A percentile compares a stretch with the other conserved stretches of the same genome.
phyloP scores from a whole-genome alignment of 495 filamentous ascomycete species.

The Xanthoparmelia taractica region DNA sequence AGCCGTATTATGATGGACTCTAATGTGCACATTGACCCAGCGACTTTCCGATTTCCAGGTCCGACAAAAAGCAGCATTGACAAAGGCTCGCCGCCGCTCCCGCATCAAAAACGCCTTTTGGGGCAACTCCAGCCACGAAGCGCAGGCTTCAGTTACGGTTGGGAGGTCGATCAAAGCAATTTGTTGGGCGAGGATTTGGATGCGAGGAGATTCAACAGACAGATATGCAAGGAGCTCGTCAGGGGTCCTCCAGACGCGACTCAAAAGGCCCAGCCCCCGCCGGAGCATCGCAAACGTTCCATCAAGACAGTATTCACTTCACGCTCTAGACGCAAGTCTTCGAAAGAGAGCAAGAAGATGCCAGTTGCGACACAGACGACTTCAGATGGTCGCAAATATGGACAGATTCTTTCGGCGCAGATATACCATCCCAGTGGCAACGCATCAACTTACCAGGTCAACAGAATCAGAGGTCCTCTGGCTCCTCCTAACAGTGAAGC shows the following conservation, averaged over 20 bases:
- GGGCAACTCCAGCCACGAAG: background rate
- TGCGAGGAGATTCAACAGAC: background rate
- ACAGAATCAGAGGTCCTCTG: conserved; percentile 6
- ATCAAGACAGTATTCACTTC: conserved; percentile 7
- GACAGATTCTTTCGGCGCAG: conserved; percentile 13
- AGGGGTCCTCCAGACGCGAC: background rate
- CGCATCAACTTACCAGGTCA: conserved; percentile 15
- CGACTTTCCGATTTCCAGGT: background rate
- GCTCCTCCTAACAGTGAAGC: background rate
- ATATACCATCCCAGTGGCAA: conserved; percentile 8
- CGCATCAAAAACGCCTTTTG: background rate
- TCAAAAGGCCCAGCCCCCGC: background rate
- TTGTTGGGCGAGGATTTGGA: background rate
- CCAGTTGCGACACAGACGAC: conserved; percentile 9
- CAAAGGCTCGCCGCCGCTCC: background rate
- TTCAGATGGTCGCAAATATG: conserved; percentile 12
- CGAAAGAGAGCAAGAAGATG: background rate
- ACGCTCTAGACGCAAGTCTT: conserved; percentile 1
- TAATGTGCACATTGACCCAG: background rate
- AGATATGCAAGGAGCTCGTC: background rate
- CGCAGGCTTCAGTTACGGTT: background rate
- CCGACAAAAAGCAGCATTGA: background rate
- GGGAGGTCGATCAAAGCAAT: background rate
- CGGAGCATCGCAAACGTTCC: conserved; percentile 5
- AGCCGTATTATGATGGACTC: background rate